Evolutionary conservation across 2,329 filamentous ascomycete genomes (phyloP).

Genomic region (Penicillium paneum): DNA sequence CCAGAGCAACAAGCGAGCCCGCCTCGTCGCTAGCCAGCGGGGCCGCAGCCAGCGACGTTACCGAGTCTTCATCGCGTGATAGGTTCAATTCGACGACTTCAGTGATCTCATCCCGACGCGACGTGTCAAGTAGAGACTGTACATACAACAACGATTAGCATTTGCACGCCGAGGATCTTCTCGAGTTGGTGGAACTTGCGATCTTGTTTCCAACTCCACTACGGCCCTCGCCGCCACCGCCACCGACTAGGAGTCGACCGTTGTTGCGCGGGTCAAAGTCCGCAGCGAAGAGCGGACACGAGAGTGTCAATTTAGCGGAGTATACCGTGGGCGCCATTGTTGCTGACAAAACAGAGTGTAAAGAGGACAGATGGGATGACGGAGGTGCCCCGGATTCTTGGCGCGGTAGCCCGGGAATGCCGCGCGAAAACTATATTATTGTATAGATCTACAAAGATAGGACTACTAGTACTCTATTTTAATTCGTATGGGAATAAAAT

Average conservation of each 20-base stretch:
- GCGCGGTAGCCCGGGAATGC: conserved; percentile 16
- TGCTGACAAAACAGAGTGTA: conserved; percentile 6
- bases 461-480: neutral
- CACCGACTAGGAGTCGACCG: conserved; percentile 73
- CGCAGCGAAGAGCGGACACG: conserved; percentile 81
- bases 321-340: conserved; percentile 41
- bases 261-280: conserved; percentile 83
- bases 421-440: neutral
- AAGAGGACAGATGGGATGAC: conserved; percentile 25
- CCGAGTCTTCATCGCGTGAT: conserved; percentile 81
- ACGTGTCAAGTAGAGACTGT: conserved; percentile 70
- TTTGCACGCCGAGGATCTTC: neutral
- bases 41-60: conserved; percentile 74
- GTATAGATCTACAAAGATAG: neutral
- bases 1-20: conserved; percentile 56
- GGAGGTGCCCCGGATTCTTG: conserved; percentile 31
- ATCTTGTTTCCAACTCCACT: conserved; percentile 86
- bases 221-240: conserved; percentile 78
- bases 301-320: conserved; percentile 63
- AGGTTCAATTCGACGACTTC: conserved; percentile 71
- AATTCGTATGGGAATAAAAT: neutral
- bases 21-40: conserved; percentile 49
- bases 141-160: conserved; percentile 3
- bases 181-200: conserved; percentile 48
- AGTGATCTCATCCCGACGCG: conserved; percentile 60